phyloP scores from a whole-genome alignment of 768 basidiomycete genomes.

The Trametes cubensis region DNA sequence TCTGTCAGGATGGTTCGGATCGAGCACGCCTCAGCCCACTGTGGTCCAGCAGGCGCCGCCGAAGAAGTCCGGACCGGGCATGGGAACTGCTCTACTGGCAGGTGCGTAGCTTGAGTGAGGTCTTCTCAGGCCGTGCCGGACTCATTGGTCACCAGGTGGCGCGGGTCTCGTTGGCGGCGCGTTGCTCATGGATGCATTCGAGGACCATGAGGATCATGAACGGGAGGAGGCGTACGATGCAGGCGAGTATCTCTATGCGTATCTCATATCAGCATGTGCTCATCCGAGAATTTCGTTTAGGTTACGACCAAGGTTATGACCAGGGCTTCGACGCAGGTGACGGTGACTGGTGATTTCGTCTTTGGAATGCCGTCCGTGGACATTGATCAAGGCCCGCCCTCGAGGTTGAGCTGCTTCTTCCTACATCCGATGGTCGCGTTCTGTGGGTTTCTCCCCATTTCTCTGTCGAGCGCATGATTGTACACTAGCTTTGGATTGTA shows the following conservation, averaged over 20 bases:
- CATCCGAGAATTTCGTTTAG: conserved; percentile 15
- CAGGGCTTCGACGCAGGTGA: conserved; percentile 29
- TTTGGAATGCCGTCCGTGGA: too few species aligned
- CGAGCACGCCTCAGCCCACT: conserved; percentile 31
- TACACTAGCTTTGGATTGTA: background rate
- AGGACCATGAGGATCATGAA: conserved; percentile 42
- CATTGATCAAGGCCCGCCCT: too few species aligned
- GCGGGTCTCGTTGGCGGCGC: conserved; percentile 69
- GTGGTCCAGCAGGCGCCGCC: conserved; percentile 41
- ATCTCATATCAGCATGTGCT: background rate
- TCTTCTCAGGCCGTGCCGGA: too few species aligned
- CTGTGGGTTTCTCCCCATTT: too few species aligned
- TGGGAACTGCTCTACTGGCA: conserved; percentile 49
- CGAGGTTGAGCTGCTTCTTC: too few species aligned
- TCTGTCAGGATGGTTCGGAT: conserved; percentile 37
- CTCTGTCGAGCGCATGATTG: background rate
- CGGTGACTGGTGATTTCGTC: conserved; percentile 29
- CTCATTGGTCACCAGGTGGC: conserved; percentile 44
- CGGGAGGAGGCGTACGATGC: conserved; percentile 39
- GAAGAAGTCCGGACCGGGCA: conserved; percentile 52
- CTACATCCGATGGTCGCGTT: too few species aligned
- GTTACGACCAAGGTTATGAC: conserved; percentile 34
- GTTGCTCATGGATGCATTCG: conserved; percentile 54
- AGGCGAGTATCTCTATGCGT: conserved; percentile 31
- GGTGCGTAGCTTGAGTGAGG: conserved; percentile 38